Evolutionary conservation across 495 filamentous ascomycete species (phyloP).

Genomic region (Penicillium silybi): DNA sequence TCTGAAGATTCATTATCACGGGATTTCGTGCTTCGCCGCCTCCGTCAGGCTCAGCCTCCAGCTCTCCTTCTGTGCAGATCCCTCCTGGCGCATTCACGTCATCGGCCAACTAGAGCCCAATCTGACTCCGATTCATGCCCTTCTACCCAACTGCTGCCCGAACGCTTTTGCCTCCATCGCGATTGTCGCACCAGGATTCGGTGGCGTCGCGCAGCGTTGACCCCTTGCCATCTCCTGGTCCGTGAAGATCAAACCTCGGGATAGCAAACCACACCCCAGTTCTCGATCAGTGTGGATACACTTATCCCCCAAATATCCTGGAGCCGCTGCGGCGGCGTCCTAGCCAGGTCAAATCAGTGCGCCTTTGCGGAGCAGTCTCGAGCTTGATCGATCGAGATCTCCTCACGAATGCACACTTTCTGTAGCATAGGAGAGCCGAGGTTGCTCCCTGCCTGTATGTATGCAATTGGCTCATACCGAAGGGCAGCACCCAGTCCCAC

Average conservation of each 20-base stretch:
- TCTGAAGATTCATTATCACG: conserved; percentile 9
- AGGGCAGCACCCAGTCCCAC: conserved; percentile 5
- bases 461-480: conserved; percentile 6
- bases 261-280: conserved; percentile 9
- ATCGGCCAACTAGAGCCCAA: conserved; percentile 10
- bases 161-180: conserved; percentile 8
- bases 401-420: neutral
- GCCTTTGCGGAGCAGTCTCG: conserved; percentile 6
- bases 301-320: neutral
- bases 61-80: conserved; percentile 20
- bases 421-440: conserved; percentile 4
- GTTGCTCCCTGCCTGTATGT: conserved; percentile 5
- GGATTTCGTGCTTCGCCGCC: conserved; percentile 16
- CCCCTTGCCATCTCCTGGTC: neutral
- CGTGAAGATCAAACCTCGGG: conserved; percentile 17
- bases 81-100: conserved; percentile 11
- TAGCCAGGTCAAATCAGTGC: conserved; percentile 13
- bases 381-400: conserved; percentile 24
- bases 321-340: conserved; percentile 10
- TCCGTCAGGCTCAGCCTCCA: conserved; percentile 16
- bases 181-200: conserved; percentile 12
- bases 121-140: conserved; percentile 13
- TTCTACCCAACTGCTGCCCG: conserved; percentile 39
- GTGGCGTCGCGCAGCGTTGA: conserved; percentile 8
- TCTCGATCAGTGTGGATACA: conserved; percentile 8